A percentile compares a stretch with the other conserved stretches of the same genome.
These are phyloP conservation scores for Silybum marianum DNA, from an alignment of 129 eudicot species.

Conservation along the genomic window DNA sequence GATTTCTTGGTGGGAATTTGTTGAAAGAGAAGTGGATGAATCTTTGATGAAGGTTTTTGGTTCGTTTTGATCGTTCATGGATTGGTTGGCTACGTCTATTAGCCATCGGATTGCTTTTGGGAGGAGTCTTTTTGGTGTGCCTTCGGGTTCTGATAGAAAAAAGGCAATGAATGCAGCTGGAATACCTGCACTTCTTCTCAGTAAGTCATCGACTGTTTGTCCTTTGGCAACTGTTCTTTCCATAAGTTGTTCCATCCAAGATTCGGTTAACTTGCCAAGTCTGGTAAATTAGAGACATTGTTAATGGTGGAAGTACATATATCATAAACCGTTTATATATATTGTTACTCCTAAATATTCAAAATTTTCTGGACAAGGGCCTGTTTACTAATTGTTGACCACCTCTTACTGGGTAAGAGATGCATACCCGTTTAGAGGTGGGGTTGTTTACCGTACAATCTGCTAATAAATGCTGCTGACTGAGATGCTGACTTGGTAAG, in stretches of 20 bases:
- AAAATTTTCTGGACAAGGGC: neutral
- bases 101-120: constrained; percentile 89
- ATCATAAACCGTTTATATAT: neutral
- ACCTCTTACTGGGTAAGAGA: neutral
- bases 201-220: constrained; percentile 95
- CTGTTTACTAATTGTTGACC: neutral
- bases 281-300: constrained; percentile 37
- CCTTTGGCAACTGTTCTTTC: constrained; percentile 85
- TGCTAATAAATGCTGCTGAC: neutral
- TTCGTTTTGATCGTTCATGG: constrained; percentile 47
- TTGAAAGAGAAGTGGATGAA: neutral
- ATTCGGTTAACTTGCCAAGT: constrained; percentile 79
- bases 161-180: constrained; percentile 97
- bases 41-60: constrained; percentile 18
- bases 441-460: neutral
- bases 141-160: constrained; percentile 96
- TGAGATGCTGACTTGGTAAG: neutral
- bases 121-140: constrained; percentile 90
- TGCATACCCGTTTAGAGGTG: neutral
- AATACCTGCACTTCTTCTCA: constrained; percentile 99
- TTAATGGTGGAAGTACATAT: constrained; percentile 17
- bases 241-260: constrained; percentile 99
- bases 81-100: constrained; percentile 60
- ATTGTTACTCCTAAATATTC: neutral
- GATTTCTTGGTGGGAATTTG: constrained; percentile 27